Percentiles rank a stretch among this genome's conserved stretches.
Evolutionary conservation across 2,329 filamentous ascomycete species (phyloP).

Genomic region (Pyricularia pennisetigena): DNA sequence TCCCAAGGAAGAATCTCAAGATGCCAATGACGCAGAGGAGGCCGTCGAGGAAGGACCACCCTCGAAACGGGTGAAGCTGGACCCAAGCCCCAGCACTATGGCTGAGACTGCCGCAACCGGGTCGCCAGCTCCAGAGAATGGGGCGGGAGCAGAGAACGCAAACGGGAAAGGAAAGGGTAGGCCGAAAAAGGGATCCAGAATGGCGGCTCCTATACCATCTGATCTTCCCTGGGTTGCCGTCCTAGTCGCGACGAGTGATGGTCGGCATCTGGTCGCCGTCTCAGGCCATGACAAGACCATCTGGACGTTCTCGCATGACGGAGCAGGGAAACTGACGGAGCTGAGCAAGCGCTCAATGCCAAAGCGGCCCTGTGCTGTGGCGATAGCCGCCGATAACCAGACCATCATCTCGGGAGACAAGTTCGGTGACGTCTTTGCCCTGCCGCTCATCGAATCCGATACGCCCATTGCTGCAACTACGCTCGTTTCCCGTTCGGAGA

Average conservation of each 20-base stretch:
- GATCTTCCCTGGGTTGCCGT: slow-evolving; percentile 59
- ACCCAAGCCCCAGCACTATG: slow-evolving; percentile 12
- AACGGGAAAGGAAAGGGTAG: slow-evolving; percentile 12
- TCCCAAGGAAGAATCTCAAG: slow-evolving; percentile 11
- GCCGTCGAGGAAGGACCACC: slow-evolving; percentile 17
- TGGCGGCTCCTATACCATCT: slow-evolving; percentile 20
- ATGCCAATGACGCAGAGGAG: slow-evolving; percentile 15
- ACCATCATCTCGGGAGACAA: slow-evolving; percentile 84
- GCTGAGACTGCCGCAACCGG: not conserved
- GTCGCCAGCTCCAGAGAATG: not conserved
- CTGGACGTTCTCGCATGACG: slow-evolving; percentile 65
- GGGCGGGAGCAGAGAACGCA: slow-evolving; percentile 7
- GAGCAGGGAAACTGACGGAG: slow-evolving; percentile 50
- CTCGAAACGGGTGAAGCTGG: slow-evolving; percentile 14
- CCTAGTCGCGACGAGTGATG: slow-evolving; percentile 52
- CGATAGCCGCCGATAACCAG: slow-evolving; percentile 56
- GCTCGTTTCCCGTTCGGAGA: slow-evolving; percentile 7
- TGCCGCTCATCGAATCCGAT: slow-evolving; percentile 53
- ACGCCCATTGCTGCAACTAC: slow-evolving; percentile 5
- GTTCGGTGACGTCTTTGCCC: slow-evolving; percentile 88
- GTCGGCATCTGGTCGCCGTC: slow-evolving; percentile 62
- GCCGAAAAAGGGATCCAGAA: slow-evolving; percentile 24
- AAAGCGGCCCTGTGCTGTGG: slow-evolving; percentile 74
- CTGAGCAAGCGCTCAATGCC: slow-evolving; percentile 80
- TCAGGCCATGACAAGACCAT: slow-evolving; percentile 90